Percentiles rank a stretch among this genome's conserved stretches.
These are phyloP conservation scores for Ascochyta pisi DNA, from an alignment of 2,329 filamentous ascomycete species.

Conservation along the genomic window DNA sequence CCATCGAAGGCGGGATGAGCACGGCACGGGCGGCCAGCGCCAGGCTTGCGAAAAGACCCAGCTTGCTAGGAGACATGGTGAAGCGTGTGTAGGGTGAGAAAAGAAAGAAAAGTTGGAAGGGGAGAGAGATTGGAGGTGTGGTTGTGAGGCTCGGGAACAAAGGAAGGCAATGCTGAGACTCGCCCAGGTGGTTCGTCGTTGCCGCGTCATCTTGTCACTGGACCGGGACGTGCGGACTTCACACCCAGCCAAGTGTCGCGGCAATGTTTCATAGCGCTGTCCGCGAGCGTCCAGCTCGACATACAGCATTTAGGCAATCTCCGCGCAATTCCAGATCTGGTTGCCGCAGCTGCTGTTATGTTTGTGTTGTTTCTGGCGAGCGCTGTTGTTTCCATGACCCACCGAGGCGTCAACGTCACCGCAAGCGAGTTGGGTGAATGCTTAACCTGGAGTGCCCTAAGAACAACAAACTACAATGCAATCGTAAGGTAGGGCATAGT, in stretches of 20 bases:
- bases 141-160: slow-evolving; percentile 19
- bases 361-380: not conserved
- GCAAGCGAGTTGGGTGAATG: not conserved
- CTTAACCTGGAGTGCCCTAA: not conserved
- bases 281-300: slow-evolving; percentile 5
- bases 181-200: slow-evolving; percentile 18
- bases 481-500: not conserved
- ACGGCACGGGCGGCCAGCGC: slow-evolving; percentile 48
- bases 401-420: not conserved
- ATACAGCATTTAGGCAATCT: slow-evolving; percentile 3
- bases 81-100: slow-evolving; percentile 22
- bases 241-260: slow-evolving; percentile 11
- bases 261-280: slow-evolving; percentile 14
- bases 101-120: slow-evolving; percentile 18
- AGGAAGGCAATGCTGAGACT: slow-evolving; percentile 18
- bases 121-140: slow-evolving; percentile 20
- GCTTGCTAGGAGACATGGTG: slow-evolving; percentile 40
- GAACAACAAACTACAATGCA: not conserved
- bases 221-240: slow-evolving; percentile 9
- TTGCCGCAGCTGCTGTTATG: not conserved
- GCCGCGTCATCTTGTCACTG: slow-evolving; percentile 25
- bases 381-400: not conserved
- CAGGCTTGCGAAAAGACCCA: slow-evolving; percentile 44
- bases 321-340: not conserved
- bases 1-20: slow-evolving; percentile 44